Percentiles rank a stretch among this genome's conserved stretches.
Evolutionary conservation across 106 monocot genomes (phyloP).

Genomic region (Allium fistulosum): DNA sequence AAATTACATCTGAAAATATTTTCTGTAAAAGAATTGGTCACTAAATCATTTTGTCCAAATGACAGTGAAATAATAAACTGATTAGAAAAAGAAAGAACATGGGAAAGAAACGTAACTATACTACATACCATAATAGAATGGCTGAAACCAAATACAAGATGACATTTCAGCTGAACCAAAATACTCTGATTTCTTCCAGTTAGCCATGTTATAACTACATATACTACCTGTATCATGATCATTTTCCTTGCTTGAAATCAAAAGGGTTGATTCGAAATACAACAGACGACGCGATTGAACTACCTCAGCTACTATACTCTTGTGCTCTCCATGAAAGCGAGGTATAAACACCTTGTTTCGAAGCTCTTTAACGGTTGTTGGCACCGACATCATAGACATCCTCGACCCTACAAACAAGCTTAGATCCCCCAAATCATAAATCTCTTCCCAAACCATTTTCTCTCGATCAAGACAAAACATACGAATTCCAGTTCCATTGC

Average conservation of each 20-base stretch:
- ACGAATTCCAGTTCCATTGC: background rate
- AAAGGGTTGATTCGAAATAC: background rate
- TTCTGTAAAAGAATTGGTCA: too few species aligned
- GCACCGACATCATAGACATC: background rate
- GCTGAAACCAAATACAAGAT: background rate
- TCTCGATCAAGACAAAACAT: background rate
- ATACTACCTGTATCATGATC: too few species aligned
- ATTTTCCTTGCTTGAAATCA: too few species aligned
- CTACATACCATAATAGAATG: background rate
- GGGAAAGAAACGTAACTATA: too few species aligned
- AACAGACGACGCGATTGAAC: background rate
- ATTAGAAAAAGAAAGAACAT: too few species aligned
- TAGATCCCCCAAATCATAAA: background rate
- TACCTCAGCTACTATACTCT: background rate
- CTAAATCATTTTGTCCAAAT: too few species aligned
- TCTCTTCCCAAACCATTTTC: background rate
- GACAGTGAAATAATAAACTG: too few species aligned
- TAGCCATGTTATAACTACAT: background rate
- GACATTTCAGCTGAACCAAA: background rate
- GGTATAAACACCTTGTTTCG: background rate
- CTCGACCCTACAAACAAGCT: background rate
- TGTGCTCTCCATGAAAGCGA: background rate
- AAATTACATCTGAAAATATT: too few species aligned
- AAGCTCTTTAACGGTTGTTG: background rate
- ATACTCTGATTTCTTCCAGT: background rate